Conservation (phyloP, 1,284 basidiomycete species). For the Melampsora americana region DNA sequence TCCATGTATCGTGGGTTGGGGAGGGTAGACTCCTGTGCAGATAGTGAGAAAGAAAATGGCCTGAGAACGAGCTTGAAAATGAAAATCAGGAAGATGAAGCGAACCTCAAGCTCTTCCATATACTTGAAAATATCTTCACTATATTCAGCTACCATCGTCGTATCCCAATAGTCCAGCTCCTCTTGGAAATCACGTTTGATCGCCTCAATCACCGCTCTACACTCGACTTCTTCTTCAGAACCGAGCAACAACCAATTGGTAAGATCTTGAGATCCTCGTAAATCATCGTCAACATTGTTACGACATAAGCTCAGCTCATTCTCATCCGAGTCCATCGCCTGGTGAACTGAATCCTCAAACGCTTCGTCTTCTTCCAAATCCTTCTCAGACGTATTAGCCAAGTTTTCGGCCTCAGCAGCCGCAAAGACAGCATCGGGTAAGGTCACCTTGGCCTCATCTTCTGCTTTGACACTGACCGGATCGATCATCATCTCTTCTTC, state of each 20-base stretch:
- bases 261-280: constrained; percentile 50
- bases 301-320: constrained; percentile 42
- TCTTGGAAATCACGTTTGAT: constrained; percentile 55
- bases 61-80: constrained; percentile 1
- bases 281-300: constrained; percentile 34
- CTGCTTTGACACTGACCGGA: background rate
- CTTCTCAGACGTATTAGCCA: constrained; percentile 62
- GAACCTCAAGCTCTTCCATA: constrained; percentile 85
- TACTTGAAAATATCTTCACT: constrained; percentile 95
- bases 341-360: background rate
- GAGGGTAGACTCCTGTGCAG: constrained; percentile 73
- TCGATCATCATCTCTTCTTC: constrained; percentile 28
- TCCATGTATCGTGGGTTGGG: constrained; percentile 92
- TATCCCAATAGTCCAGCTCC: constrained; percentile 79
- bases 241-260: constrained; percentile 65
- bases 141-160: constrained; percentile 97
- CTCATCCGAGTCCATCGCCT: constrained; percentile 35
- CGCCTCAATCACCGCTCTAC: constrained; percentile 52
- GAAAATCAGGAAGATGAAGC: constrained; percentile 48
- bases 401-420: constrained; percentile 51
- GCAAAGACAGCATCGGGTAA: constrained; percentile 11
- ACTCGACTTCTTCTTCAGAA: constrained; percentile 52
- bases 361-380: constrained; percentile 63
- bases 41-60: background rate
- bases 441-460: constrained; percentile 17